Evolutionary conservation across 345 rosid species (phyloP), one percentile per base, ranked within the genome.

Genomic region (Salix arbutifolia): DNA sequence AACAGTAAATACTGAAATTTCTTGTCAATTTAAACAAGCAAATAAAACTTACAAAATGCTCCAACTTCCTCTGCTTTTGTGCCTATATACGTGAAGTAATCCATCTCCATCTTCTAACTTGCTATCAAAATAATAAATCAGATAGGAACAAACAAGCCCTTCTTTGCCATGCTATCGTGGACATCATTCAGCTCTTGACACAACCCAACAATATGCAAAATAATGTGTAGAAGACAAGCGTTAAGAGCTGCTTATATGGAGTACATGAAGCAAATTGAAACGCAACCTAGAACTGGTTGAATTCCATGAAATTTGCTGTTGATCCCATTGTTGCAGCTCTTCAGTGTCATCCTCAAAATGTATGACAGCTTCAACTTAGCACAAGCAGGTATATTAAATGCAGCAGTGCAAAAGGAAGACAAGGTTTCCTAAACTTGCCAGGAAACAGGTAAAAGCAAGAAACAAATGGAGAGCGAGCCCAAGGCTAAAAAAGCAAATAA

Each of bases 301-400:
- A 56, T 56, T n/a, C 28, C 65, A 70, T 28, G 53, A 46, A 4
- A 23, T 17, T 58, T 30, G 18, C 97, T 91, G 98, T 76, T 96
- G 98, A 89, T 93, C 99, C 99, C 98, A 96, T 80, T 88, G 99
- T 81, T 90, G 97, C 81, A 96, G 87, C 79, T 93, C 98, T 69
- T 92, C 97, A 19, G 93, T 88, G 82, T 92, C 99, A 78, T 96
- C 99, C 81, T 93, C 98, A 75, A 96, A 96, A 83, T 96, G 98
- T 77, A 96, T 93, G 74, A 93, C 91, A 61, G 97, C 98, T 84
- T 93, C 99, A 69, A 93, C 99, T 98, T 96, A 80, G 76, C 68
- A 25, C 10, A 56, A 31, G 38, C 16, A 69, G 8, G 33, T 40
- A 17, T n/a, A 56, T 56, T n/a, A n/a, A 26, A 56, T n/a, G 11